A percentile compares a stretch with the other conserved stretches of the same genome.
phyloP scores from a whole-genome alignment of 805 yeast species.

The Scheffersomyces stipitis region DNA sequence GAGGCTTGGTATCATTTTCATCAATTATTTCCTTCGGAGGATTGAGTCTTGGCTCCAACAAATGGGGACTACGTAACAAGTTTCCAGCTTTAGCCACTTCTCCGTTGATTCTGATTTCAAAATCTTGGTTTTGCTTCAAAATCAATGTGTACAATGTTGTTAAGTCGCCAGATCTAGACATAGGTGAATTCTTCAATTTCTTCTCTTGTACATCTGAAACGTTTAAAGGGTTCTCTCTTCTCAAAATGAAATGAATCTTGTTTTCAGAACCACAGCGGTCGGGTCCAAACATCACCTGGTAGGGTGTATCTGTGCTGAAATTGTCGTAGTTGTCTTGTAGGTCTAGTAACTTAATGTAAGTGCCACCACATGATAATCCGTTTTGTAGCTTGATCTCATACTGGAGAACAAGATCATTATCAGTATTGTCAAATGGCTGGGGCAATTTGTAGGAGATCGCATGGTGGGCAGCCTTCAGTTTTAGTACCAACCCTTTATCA shows the following conservation, averaged over 20 bases:
- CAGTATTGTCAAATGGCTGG: slow-evolving; percentile 55
- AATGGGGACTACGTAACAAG: slow-evolving; percentile 48
- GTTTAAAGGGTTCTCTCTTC: slow-evolving; percentile 53
- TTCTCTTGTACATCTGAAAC: slow-evolving; percentile 62
- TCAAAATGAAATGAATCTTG: slow-evolving; percentile 75
- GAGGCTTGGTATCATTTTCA: slow-evolving; percentile 66
- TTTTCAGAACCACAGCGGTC: slow-evolving; percentile 83
- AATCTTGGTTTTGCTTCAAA: slow-evolving; percentile 61
- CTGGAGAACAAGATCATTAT: slow-evolving; percentile 74
- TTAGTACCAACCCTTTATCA: slow-evolving; percentile 77
- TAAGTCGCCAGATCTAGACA: slow-evolving; percentile 56
- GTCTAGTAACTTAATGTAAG: slow-evolving; percentile 74
- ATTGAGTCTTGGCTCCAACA: slow-evolving; percentile 63
- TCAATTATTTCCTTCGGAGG: slow-evolving; percentile 62
- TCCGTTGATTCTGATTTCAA: slow-evolving; percentile 83
- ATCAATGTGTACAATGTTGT: slow-evolving; percentile 76
- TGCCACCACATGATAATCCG: slow-evolving; percentile 84
- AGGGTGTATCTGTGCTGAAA: slow-evolving; percentile 67
- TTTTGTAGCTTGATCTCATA: slow-evolving; percentile 86
- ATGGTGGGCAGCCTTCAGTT: slow-evolving; percentile 74
- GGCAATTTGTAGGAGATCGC: slow-evolving; percentile 72
- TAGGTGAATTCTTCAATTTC: slow-evolving; percentile 66
- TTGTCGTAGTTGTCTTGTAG: slow-evolving; percentile 39
- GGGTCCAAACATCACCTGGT: slow-evolving; percentile 92
- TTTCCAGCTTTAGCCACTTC: slow-evolving; percentile 69